Evolutionary conservation across 768 basidiomycete genomes (phyloP).

Genomic region (Lentinus tigrinus): DNA sequence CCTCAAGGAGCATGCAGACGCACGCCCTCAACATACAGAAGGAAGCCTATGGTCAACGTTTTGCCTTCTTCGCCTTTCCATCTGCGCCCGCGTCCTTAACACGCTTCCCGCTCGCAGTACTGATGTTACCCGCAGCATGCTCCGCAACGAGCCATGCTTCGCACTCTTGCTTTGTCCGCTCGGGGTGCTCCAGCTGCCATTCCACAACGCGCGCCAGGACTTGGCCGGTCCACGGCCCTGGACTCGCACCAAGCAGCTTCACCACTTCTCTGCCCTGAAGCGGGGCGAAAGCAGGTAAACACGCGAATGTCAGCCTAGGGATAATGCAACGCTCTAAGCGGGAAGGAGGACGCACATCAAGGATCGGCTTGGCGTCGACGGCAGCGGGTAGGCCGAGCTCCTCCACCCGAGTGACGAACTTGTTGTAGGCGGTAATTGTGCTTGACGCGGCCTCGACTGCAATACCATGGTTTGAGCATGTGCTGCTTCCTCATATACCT

Average conservation of each 20-base stretch:
- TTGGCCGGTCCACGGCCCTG: constrained; percentile 70
- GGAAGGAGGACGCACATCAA: constrained; percentile 60
- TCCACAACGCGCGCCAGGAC: constrained; percentile 66
- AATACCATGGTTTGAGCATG: background rate
- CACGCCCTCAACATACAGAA: background rate
- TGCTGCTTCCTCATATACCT: background rate
- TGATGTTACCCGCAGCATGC: constrained; percentile 45
- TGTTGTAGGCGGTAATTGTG: constrained; percentile 65
- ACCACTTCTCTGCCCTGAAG: constrained; percentile 71
- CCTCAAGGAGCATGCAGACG: background rate
- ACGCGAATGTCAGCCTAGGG: background rate
- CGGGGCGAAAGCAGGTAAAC: background rate
- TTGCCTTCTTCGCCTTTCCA: constrained; percentile 31
- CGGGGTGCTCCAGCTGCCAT: constrained; percentile 85
- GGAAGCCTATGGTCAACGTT: constrained; percentile 5
- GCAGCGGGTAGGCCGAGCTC: constrained; percentile 57
- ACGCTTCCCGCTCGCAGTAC: constrained; percentile 26
- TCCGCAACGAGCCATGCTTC: constrained; percentile 65
- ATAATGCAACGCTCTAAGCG: background rate
- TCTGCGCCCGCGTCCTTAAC: constrained; percentile 18
- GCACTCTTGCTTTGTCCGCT: constrained; percentile 65
- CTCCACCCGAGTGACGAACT: constrained; percentile 57
- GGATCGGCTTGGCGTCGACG: constrained; percentile 69
- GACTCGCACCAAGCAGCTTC: constrained; percentile 49
- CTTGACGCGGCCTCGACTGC: constrained; percentile 43